Evolutionary conservation across 129 eudicot genomes (phyloP).

Genomic region (Rutidosis leptorrhynchoides): DNA sequence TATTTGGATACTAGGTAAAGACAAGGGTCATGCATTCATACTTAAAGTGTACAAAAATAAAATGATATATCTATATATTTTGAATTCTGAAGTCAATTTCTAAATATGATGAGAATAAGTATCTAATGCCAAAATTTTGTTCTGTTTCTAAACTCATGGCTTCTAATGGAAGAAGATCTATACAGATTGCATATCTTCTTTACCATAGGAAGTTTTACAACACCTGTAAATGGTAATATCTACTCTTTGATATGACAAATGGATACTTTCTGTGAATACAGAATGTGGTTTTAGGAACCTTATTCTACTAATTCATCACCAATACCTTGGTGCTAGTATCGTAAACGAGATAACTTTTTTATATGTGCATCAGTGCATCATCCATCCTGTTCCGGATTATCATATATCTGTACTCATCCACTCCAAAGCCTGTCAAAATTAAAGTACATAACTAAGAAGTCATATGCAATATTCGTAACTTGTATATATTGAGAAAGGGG

Average conservation of each 20-base stretch:
- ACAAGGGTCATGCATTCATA: too few relatives aligned
- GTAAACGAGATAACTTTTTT: conserved; percentile 29
- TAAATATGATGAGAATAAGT: neutral
- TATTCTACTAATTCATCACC: conserved; percentile 36
- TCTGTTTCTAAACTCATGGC: conserved; percentile 4
- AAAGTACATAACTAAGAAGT: conserved; percentile 12
- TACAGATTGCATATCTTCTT: conserved; percentile 31
- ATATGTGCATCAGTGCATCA: conserved; percentile 13
- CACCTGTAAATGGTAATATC: conserved; percentile 22
- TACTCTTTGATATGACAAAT: conserved; percentile 19
- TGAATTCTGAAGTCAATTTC: conserved; percentile 12
- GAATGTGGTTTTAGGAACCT: conserved; percentile 27
- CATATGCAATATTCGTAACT: conserved; percentile 8
- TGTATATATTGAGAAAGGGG: neutral
- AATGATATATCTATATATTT: conserved; percentile 9
- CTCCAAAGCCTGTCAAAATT: conserved; percentile 64
- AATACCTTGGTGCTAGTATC: too few relatives aligned
- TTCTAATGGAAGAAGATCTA: conserved; percentile 16
- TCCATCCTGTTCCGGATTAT: conserved; percentile 29
- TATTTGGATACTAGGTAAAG: neutral
- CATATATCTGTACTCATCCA: conserved; percentile 58
- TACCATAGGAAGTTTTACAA: conserved; percentile 23
- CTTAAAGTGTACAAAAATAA: conserved; percentile 10
- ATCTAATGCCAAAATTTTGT: neutral
- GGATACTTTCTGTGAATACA: conserved; percentile 16